Evolutionary conservation across 2,329 filamentous ascomycete genomes (phyloP).

Genomic region (Juglanconis oblonga): DNA sequence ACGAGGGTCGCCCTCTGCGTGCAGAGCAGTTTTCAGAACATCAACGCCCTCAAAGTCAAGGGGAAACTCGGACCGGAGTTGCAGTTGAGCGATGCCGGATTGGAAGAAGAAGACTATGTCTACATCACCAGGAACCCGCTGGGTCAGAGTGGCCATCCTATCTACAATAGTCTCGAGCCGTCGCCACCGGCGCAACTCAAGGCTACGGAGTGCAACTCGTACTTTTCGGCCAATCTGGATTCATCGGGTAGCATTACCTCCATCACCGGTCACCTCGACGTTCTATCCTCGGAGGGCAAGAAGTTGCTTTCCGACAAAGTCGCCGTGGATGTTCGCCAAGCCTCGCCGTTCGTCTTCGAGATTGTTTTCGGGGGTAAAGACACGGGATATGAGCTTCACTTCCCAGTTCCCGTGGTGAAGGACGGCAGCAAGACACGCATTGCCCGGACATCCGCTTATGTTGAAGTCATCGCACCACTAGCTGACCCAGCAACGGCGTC

Average conservation of each 20-base stretch:
- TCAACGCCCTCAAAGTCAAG: slow-evolving; percentile 21
- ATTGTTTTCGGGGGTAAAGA: slow-evolving; percentile 34
- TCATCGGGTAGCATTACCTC: slow-evolving; percentile 28
- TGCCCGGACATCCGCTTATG: slow-evolving; percentile 40
- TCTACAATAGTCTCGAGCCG: not conserved
- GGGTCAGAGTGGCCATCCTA: slow-evolving; percentile 29
- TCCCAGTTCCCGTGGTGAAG: slow-evolving; percentile 37
- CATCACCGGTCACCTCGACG: slow-evolving; percentile 38
- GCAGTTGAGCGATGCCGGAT: slow-evolving; percentile 30
- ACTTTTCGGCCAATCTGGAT: slow-evolving; percentile 30
- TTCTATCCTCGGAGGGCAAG: slow-evolving; percentile 33
- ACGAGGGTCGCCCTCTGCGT: slow-evolving; percentile 32
- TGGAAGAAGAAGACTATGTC: slow-evolving; percentile 29
- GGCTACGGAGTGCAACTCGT: slow-evolving; percentile 3
- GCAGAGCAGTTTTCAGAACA: slow-evolving; percentile 23
- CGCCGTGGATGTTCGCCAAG: slow-evolving; percentile 35
- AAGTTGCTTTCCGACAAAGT: slow-evolving; percentile 35
- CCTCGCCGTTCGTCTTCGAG: slow-evolving; percentile 38
- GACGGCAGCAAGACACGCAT: slow-evolving; percentile 36
- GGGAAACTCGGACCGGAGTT: slow-evolving; percentile 25
- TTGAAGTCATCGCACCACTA: slow-evolving; percentile 40
- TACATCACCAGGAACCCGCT: slow-evolving; percentile 37
- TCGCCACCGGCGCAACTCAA: too few relatives aligned
- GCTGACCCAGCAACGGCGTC: slow-evolving; percentile 25
- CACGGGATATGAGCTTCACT: slow-evolving; percentile 34